A percentile compares a stretch with the other conserved stretches of the same genome.
These are phyloP conservation scores for Diaporthe nobilis DNA, from an alignment of 2,329 filamentous ascomycete genomes.

Conservation along the genomic window DNA sequence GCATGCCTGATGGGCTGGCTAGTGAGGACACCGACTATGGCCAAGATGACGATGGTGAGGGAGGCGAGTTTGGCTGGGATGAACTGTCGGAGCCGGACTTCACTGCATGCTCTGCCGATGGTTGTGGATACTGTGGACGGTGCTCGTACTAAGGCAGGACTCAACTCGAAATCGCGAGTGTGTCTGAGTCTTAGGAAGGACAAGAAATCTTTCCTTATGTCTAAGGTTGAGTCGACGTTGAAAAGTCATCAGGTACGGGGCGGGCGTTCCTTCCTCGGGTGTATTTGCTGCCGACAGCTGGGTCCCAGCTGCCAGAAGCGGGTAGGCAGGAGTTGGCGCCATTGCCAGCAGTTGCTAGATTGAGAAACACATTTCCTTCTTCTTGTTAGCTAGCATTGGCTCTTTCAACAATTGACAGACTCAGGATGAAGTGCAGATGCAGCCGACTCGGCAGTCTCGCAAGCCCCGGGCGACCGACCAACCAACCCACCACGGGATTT, in stretches of 20 bases:
- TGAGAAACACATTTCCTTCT: not conserved
- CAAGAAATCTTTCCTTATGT: not conserved
- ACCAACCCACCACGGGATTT: not conserved
- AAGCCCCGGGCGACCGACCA: not conserved
- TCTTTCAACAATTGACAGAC: not conserved
- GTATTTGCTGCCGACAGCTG: slow-evolving; percentile 3
- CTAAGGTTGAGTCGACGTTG: not conserved
- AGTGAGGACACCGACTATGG: not conserved
- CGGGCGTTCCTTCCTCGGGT: not conserved
- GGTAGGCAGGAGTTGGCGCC: too few relatives aligned
- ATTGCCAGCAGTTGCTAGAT: not conserved
- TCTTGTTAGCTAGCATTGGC: not conserved
- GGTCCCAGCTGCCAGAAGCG: not conserved
- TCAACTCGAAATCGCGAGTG: not conserved
- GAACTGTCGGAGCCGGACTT: slow-evolving; percentile 42
- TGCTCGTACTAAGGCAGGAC: slow-evolving; percentile 43
- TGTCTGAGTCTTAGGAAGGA: not conserved
- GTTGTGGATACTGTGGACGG: slow-evolving; percentile 47
- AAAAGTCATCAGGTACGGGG: not conserved
- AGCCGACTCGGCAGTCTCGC: too few relatives aligned
- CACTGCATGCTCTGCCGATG: slow-evolving; percentile 44
- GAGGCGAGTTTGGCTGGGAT: slow-evolving; percentile 28
- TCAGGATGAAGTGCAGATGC: not conserved
- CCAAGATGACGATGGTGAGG: slow-evolving; percentile 3
- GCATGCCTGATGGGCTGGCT: not conserved